Conservation (phyloP, 2,329 filamentous ascomycete genomes). For the Ophiocordyceps robertsii region DNA sequence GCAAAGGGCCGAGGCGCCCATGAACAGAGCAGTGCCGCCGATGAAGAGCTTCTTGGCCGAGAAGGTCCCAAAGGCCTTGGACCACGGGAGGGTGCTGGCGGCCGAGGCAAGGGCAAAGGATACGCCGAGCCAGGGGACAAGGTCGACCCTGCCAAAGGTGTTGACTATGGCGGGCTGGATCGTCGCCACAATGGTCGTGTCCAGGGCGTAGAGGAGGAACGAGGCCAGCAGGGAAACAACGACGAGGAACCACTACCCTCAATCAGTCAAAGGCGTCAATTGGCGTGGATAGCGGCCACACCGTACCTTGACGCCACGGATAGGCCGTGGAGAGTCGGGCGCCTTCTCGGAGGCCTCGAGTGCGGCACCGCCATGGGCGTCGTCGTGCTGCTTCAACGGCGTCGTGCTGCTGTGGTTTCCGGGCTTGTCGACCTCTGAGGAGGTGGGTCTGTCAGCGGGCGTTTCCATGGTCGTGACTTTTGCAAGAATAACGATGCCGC, state of each 20-base stretch:
- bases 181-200: conserved; percentile 12
- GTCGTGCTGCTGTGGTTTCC: too few species aligned
- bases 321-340: neutral
- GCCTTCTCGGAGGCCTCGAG: neutral
- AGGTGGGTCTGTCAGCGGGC: too few species aligned
- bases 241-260: neutral
- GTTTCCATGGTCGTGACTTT: too few species aligned
- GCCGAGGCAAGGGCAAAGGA: conserved; percentile 14
- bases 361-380: neutral
- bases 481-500: too few species aligned
- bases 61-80: conserved; percentile 8
- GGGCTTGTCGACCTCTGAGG: too few species aligned
- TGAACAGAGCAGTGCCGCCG: conserved; percentile 9
- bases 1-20: conserved; percentile 13
- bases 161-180: conserved; percentile 13
- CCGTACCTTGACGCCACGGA: neutral
- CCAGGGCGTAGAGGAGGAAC: conserved; percentile 4
- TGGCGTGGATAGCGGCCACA: neutral
- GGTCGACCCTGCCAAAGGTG: conserved; percentile 20
- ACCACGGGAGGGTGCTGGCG: conserved; percentile 8
- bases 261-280: neutral
- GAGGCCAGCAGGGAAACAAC: neutral
- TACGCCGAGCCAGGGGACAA: conserved; percentile 19
- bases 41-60: conserved; percentile 17
- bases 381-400: too few species aligned